Evolutionary conservation across 306 rosid genomes (phyloP).

Genomic region (Astragalus membranaceus): DNA sequence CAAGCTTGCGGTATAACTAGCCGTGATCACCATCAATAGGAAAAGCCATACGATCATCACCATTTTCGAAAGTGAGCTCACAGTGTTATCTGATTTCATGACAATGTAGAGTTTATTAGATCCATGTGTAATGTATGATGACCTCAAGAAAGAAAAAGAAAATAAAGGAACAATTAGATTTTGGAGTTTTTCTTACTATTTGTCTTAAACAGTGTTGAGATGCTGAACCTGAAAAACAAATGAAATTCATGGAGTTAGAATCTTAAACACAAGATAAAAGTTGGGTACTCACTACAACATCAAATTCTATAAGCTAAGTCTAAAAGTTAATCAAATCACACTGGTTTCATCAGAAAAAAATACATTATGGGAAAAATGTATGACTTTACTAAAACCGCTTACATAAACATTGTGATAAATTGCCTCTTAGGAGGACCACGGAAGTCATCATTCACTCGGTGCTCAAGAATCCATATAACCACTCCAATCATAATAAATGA

Average conservation of each 20-base stretch:
- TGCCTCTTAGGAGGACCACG: conserved; percentile 94
- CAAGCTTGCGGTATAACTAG: conserved; percentile 93
- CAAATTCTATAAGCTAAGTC: not conserved
- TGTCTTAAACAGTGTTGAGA: conserved; percentile 86
- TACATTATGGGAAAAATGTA: not conserved
- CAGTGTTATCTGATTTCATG: conserved; percentile 58
- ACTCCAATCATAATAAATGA: conserved; percentile 66
- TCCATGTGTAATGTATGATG: conserved; percentile 15
- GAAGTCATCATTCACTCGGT: conserved; percentile 77
- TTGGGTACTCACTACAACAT: not conserved
- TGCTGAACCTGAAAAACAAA: conserved; percentile 84
- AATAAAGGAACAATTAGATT: conserved; percentile 14
- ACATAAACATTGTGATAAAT: conserved; percentile 67
- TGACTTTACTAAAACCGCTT: conserved; percentile 24
- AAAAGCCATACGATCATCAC: conserved; percentile 97
- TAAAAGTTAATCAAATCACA: not conserved
- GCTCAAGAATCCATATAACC: conserved; percentile 97
- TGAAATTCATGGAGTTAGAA: conserved; percentile 29
- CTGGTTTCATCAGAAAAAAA: not conserved
- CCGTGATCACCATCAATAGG: conserved; percentile 84
- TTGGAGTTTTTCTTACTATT: conserved; percentile 59
- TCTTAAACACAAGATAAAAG: conserved; percentile 6
- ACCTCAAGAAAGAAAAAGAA: conserved; percentile 2
- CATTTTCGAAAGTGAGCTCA: conserved; percentile 77
- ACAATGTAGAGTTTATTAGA: conserved; percentile 21